phyloP scores from a whole-genome alignment of 495 filamentous ascomycete genomes.

The Amphirosellinia nigrospora region DNA sequence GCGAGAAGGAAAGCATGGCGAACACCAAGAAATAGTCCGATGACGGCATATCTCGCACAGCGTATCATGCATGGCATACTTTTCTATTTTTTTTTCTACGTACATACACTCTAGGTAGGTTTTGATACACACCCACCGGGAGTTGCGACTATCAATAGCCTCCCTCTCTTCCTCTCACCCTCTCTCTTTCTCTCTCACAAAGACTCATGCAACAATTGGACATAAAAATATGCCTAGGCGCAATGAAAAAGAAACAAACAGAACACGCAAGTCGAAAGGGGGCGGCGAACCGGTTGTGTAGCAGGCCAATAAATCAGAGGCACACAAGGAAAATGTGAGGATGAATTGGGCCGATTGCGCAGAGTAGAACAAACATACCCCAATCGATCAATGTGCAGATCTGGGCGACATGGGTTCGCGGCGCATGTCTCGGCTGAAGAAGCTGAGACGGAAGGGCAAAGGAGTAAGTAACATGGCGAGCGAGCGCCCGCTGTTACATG shows the following conservation, averaged over 20 bases:
- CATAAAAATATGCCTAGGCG: neutral
- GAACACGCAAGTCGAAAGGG: neutral
- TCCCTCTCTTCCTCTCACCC: no score
- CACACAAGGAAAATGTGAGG: neutral
- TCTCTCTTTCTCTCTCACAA: no score
- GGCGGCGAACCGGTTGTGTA: neutral
- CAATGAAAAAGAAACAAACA: neutral
- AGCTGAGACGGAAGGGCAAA: conserved; percentile 4
- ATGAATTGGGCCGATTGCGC: conserved; percentile 12
- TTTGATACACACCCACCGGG: neutral
- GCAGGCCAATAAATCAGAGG: neutral
- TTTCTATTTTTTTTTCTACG: neutral
- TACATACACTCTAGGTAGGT: neutral
- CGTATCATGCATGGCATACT: neutral
- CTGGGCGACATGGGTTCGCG: no score
- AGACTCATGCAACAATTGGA: neutral
- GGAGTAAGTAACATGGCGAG: no score
- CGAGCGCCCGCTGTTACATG: no score
- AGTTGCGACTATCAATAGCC: neutral
- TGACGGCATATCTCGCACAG: neutral
- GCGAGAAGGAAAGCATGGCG: neutral
- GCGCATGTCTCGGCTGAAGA: conserved; percentile 9
- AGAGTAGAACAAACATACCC: neutral
- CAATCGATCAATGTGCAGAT: no score
- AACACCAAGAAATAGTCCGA: neutral